phyloP scores from a whole-genome alignment of 2,329 filamentous ascomycete genomes.

The Diaporthe citrichinensis region DNA sequence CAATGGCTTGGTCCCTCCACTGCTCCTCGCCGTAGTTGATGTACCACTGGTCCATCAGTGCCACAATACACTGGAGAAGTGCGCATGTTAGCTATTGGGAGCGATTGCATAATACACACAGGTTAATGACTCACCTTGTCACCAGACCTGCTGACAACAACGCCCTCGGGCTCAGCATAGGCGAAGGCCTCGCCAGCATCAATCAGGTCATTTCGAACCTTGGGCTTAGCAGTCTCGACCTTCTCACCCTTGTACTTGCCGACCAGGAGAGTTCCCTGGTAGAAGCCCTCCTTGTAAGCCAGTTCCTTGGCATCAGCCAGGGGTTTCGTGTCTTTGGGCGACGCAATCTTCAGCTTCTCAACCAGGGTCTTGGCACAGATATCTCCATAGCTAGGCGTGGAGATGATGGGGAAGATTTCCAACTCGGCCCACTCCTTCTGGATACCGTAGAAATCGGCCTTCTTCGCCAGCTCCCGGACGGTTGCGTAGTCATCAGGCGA shows the following conservation, averaged over 20 bases:
- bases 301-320: conserved; percentile 95
- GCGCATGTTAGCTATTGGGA: not conserved
- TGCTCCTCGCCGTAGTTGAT: conserved; percentile 93
- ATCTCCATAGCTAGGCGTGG: conserved; percentile 89
- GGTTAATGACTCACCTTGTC: conserved; percentile 69
- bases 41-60: conserved; percentile 97
- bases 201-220: conserved; percentile 84
- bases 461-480: conserved; percentile 89
- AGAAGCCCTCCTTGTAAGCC: conserved; percentile 97
- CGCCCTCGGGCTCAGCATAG: conserved; percentile 93
- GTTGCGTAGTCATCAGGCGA: conserved; percentile 96
- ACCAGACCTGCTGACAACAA: conserved; percentile 88
- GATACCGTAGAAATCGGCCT: conserved; percentile 96
- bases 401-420: conserved; percentile 89
- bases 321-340: conserved; percentile 92
- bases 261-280: conserved; percentile 88
- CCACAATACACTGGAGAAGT: conserved; percentile 78
- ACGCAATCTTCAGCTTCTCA: conserved; percentile 95
- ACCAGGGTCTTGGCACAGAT: conserved; percentile 86
- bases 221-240: conserved; percentile 88
- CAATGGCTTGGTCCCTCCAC: conserved; percentile 84
- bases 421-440: conserved; percentile 96
- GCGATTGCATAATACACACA: conserved; percentile 27
- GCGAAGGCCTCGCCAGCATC: conserved; percentile 85
- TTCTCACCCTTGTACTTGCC: conserved; percentile 91